A percentile compares a stretch with the other conserved stretches of the same genome.
Conservation (phyloP, 2,329 filamentous ascomycete genomes). For the Trichoderma semiorbis region DNA sequence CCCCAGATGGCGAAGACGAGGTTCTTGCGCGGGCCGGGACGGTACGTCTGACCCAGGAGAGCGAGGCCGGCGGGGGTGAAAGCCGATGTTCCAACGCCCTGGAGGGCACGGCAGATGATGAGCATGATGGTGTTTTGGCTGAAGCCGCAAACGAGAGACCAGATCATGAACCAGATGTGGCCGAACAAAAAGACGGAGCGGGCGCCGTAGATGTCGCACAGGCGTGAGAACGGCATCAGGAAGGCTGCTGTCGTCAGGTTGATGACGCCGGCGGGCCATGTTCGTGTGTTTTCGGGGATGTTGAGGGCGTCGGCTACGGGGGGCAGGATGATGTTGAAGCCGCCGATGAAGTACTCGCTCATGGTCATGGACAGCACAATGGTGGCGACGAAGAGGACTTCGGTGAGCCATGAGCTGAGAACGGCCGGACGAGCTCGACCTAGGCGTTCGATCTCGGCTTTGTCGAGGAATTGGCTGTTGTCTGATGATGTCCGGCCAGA, state of each 20-base stretch:
- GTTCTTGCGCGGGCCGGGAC: slow-evolving; percentile 70
- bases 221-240: slow-evolving; percentile 60
- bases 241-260: slow-evolving; percentile 56
- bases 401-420: slow-evolving; percentile 52
- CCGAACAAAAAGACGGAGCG: slow-evolving; percentile 58
- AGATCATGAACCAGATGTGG: slow-evolving; percentile 62
- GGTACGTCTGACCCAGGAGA: slow-evolving; percentile 66
- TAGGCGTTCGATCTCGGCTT: slow-evolving; percentile 52
- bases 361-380: slow-evolving; percentile 62
- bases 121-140: slow-evolving; percentile 65
- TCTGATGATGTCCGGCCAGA: slow-evolving; percentile 2
- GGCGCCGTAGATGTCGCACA: slow-evolving; percentile 62
- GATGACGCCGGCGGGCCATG: slow-evolving; percentile 62
- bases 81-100: slow-evolving; percentile 70
- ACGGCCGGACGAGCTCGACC: slow-evolving; percentile 58
- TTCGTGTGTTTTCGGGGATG: slow-evolving; percentile 59
- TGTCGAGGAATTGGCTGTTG: slow-evolving; percentile 17
- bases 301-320: slow-evolving; percentile 57
- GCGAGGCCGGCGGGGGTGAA: slow-evolving; percentile 66
- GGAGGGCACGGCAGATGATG: slow-evolving; percentile 68
- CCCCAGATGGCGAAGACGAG: slow-evolving; percentile 60
- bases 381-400: slow-evolving; percentile 60
- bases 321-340: slow-evolving; percentile 71
- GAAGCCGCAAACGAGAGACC: slow-evolving; percentile 69
- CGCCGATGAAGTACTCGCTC: slow-evolving; percentile 72